Base-by-base conservation (phyloP, 805 yeast species). In the Wickerhamiella siamensis region DNA sequence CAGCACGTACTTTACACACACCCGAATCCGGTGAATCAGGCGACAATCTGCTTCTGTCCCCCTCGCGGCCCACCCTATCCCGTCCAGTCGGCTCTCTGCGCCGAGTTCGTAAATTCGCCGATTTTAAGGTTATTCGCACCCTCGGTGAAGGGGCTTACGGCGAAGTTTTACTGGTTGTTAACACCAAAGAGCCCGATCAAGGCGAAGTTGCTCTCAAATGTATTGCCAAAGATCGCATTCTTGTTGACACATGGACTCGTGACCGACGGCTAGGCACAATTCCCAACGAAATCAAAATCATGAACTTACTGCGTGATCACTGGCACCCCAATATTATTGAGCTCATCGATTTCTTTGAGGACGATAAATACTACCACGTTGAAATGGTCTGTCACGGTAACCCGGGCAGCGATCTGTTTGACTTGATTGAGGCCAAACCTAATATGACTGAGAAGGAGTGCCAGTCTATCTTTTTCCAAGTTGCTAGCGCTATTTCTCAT, bases 61-160 rank as follows among this genome's bases (percentile, higher is more conserved):
- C 31, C 4, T 5, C 39, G 5, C 22, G 21, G 19, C 35, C 39
- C 2, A 21, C 10, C 12, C n/a, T 9, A 5, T 9, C 20, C 5
- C 67, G 68, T 14, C 57, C 62, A 31, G 71, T 79, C 46, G 96
- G 96, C 2, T 64, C 69, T 4, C 65, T 67, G 42, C 72, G 91
- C 53, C 70, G 95, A 41, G 75, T 71, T 17, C 83, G 83, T 56
- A 73, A 75, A 46, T 71, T 83, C 47, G 58, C 69, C 0, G 94
- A 86, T 56, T 91, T 83, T 52, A 60, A 64, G 1, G 71, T 82
- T 1, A 36, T 84, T 35, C 80, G 82, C 56, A 74, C 77, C 47
- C 74, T 91, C 76, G 98, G 98, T 1, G 88, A 82, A 58, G 98
- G 98, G 31, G 95, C 97, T 0, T 91, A 91, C 55, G 98, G 98